Conservation (phyloP, 352 stramenopile species). For the Phytophthora sojae region DNA sequence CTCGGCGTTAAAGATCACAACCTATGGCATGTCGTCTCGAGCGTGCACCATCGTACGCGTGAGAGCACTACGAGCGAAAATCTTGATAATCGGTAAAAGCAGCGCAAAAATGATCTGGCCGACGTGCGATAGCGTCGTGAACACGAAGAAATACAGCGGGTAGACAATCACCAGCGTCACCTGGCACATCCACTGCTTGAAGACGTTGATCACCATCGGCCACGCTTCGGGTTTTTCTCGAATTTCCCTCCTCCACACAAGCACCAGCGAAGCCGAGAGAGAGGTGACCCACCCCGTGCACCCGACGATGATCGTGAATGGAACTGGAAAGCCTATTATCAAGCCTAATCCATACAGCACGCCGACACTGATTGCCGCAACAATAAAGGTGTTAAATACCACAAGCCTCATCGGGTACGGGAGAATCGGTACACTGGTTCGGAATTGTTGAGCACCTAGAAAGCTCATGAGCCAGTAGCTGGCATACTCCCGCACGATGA, state of each 20-base stretch:
- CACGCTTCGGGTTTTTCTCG: neutral
- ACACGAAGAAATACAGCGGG: neutral
- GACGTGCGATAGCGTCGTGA: neutral
- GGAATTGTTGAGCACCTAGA: neutral
- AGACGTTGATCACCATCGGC: constrained; percentile 2
- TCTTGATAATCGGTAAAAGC: neutral
- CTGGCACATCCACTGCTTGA: constrained; percentile 3
- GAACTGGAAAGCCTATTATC: neutral
- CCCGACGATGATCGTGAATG: neutral
- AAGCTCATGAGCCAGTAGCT: constrained; percentile 1
- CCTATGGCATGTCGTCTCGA: constrained; percentile 2
- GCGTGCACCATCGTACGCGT: neutral
- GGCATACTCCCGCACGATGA: neutral
- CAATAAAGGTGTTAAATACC: neutral
- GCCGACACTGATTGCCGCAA: neutral
- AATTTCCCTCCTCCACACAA: neutral
- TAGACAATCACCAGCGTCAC: neutral
- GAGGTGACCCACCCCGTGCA: neutral
- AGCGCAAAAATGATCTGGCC: neutral
- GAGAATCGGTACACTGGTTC: neutral
- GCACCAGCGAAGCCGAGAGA: neutral
- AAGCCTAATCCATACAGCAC: neutral
- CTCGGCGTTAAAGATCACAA: constrained; percentile 30
- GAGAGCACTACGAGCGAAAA: neutral
- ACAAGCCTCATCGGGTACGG: neutral